Percentiles rank a stretch among this genome's conserved stretches.
Conservation (phyloP, 2,329 filamentous ascomycete species). For the Aspergillus texensis region DNA sequence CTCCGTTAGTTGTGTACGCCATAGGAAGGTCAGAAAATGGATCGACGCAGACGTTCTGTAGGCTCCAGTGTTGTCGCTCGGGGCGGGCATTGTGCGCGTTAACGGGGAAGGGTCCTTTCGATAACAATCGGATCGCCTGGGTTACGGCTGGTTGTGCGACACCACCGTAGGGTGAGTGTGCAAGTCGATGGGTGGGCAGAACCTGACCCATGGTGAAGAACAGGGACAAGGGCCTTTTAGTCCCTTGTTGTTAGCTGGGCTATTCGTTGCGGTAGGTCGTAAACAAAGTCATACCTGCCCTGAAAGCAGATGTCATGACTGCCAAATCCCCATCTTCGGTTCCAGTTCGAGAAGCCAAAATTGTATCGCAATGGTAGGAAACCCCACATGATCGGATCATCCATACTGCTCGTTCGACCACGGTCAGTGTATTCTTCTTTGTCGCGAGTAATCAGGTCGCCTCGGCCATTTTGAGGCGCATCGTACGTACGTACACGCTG, state of each 20-base stretch:
- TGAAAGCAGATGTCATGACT: slow-evolving; percentile 96
- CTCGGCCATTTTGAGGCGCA: slow-evolving; percentile 16
- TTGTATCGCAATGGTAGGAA: slow-evolving; percentile 75
- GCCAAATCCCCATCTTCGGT: slow-evolving; percentile 84
- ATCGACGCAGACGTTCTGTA: slow-evolving; percentile 48
- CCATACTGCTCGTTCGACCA: slow-evolving; percentile 63
- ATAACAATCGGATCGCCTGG: slow-evolving; percentile 82
- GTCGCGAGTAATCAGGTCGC: slow-evolving; percentile 18
- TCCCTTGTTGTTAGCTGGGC: neutral
- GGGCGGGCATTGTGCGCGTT: slow-evolving; percentile 46
- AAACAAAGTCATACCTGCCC: slow-evolving; percentile 63
- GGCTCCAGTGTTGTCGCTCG: slow-evolving; percentile 41
- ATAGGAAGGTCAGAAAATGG: slow-evolving; percentile 49
- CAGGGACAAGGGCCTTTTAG: slow-evolving; percentile 62
- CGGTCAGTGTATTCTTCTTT: slow-evolving; percentile 29
- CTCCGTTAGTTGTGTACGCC: slow-evolving; percentile 43
- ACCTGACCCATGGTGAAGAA: slow-evolving; percentile 93
- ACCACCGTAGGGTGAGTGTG: slow-evolving; percentile 78
- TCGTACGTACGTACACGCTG: slow-evolving; percentile 71
- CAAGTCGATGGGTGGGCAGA: slow-evolving; percentile 80
- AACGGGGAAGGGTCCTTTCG: slow-evolving; percentile 61
- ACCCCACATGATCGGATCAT: slow-evolving; percentile 95
- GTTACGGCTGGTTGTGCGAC: slow-evolving; percentile 87
- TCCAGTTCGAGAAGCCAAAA: slow-evolving; percentile 64
- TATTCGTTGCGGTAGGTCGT: neutral